These are phyloP conservation scores for Rhodotorula taiwanensis DNA, from an alignment of 768 basidiomycete species.

Conservation along the genomic window DNA sequence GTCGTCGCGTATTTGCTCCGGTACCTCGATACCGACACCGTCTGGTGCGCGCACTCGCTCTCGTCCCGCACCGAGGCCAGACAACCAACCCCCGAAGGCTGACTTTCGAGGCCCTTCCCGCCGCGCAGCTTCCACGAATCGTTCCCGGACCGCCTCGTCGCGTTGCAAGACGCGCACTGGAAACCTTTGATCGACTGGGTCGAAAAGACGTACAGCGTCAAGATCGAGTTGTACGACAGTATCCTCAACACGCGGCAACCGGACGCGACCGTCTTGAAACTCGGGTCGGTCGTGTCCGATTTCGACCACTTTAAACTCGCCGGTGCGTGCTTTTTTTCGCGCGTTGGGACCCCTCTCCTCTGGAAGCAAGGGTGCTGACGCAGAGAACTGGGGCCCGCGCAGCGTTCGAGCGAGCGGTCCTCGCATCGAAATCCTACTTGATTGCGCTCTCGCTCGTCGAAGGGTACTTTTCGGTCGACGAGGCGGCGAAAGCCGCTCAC, in stretches of 20 bases:
- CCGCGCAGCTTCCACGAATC: constrained; percentile 71
- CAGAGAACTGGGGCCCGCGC: not conserved
- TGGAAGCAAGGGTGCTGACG: too few relatives aligned
- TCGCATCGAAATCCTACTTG: constrained; percentile 82
- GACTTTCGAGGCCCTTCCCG: too few relatives aligned
- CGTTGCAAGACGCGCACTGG: constrained; percentile 78
- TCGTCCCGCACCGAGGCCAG: not conserved
- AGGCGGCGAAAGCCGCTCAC: constrained; percentile 74
- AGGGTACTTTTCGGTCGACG: constrained; percentile 66
- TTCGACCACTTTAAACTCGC: constrained; percentile 84
- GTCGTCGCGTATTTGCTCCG: constrained; percentile 64
- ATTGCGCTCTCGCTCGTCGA: constrained; percentile 77
- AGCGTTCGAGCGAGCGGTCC: constrained; percentile 88
- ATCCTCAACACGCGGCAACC: constrained; percentile 67
- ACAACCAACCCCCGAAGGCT: not conserved
- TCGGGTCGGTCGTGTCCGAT: constrained; percentile 55
- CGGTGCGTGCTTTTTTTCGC: constrained; percentile 53
- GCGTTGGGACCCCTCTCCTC: fast-evolving
- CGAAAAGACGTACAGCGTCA: constrained; percentile 57
- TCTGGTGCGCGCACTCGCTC: constrained; percentile 55
- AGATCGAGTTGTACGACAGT: constrained; percentile 64
- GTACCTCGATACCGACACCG: constrained; percentile 90
- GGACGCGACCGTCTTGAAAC: constrained; percentile 57
- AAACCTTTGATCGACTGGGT: constrained; percentile 78
- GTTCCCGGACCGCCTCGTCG: constrained; percentile 59